phyloP scores from a whole-genome alignment of 2,329 filamentous ascomycete genomes.

The Basipetospora sp. region DNA sequence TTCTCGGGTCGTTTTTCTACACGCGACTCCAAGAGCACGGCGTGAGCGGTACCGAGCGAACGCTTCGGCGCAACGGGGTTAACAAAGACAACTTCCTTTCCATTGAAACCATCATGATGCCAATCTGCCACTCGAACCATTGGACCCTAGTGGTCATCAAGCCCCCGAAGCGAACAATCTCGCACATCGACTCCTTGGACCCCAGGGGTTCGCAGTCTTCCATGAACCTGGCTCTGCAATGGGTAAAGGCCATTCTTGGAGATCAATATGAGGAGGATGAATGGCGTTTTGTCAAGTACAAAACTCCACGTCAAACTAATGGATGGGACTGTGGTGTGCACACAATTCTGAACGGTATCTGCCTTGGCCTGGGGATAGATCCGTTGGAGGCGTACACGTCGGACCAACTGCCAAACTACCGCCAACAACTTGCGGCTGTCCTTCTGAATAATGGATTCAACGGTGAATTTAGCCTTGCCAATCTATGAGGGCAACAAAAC shows the following conservation, averaged over 20 bases:
- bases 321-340: conserved; percentile 66
- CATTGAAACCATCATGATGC: conserved; percentile 55
- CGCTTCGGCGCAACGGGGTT: conserved; percentile 42
- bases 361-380: conserved; percentile 38
- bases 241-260: conserved; percentile 44
- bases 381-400: conserved; percentile 34
- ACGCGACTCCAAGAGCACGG: conserved; percentile 34
- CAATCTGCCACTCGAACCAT: conserved; percentile 49
- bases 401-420: conserved; percentile 42
- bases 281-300: conserved; percentile 41
- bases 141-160: conserved; percentile 60
- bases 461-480: conserved; percentile 39
- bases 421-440: conserved; percentile 47
- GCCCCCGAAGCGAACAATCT: conserved; percentile 42
- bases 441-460: conserved; percentile 53
- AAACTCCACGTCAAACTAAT: conserved; percentile 47
- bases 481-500: not conserved
- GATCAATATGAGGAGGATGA: conserved; percentile 39
- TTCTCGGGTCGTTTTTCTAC: conserved; percentile 54
- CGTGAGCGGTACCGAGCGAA: conserved; percentile 32
- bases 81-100: conserved; percentile 46
- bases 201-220: conserved; percentile 24
- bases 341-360: conserved; percentile 58
- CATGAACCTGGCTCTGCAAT: conserved; percentile 30
- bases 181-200: conserved; percentile 56